Conservation (phyloP, 2,329 filamentous ascomycete species). For the Pyrenochaeta sp. region DNA sequence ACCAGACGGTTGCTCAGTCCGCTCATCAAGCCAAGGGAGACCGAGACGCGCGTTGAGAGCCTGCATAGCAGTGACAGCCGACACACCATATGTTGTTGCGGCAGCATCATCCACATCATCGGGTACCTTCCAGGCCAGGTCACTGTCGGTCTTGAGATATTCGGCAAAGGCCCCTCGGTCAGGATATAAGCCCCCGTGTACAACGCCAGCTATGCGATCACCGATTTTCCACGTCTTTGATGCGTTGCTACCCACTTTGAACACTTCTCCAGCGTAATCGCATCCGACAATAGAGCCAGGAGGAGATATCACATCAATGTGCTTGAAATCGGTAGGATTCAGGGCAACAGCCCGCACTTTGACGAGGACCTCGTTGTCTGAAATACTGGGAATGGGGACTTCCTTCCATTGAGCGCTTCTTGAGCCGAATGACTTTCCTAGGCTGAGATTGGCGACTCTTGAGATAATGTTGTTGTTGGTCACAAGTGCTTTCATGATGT, state of each 20-base stretch:
- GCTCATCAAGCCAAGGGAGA: slow-evolving; percentile 9
- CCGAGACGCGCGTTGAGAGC: slow-evolving; percentile 34
- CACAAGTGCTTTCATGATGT: slow-evolving; percentile 1
- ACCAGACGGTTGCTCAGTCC: too few species aligned
- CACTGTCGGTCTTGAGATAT: slow-evolving; percentile 57
- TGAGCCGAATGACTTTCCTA: too few species aligned
- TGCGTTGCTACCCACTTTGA: slow-evolving; percentile 27
- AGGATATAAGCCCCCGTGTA: slow-evolving; percentile 31
- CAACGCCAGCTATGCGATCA: slow-evolving; percentile 14
- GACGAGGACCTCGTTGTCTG: slow-evolving; percentile 58
- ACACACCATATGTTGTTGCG: slow-evolving; percentile 57
- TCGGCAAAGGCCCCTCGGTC: slow-evolving; percentile 61
- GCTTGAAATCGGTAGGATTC: slow-evolving; percentile 70
- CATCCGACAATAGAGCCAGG: slow-evolving; percentile 48
- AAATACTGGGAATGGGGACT: slow-evolving; percentile 7
- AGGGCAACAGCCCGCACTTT: slow-evolving; percentile 59
- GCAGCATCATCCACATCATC: slow-evolving; percentile 55
- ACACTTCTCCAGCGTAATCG: slow-evolving; percentile 55
- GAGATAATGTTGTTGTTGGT: neutral
- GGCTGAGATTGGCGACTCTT: neutral
- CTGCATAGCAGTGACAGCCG: slow-evolving; percentile 56
- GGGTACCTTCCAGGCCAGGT: slow-evolving; percentile 55
- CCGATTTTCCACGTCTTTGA: slow-evolving; percentile 8
- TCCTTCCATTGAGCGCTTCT: slow-evolving; percentile 7
- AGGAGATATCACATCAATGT: slow-evolving; percentile 27